Conservation (phyloP, 345 rosid genomes). For the Kandelia obovata region DNA sequence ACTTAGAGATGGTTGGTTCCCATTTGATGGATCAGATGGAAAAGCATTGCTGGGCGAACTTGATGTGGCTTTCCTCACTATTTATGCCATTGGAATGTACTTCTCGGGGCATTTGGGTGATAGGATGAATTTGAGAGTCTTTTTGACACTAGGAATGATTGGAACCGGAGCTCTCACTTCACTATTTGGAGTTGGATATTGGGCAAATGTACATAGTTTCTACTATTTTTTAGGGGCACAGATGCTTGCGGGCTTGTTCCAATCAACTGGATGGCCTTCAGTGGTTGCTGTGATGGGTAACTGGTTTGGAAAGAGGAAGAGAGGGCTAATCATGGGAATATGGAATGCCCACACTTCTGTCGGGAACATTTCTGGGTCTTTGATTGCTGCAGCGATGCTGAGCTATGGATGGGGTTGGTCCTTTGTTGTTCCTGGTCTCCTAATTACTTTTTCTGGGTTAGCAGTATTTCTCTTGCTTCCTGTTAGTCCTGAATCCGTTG, state of each 20-base stretch:
- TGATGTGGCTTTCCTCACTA: conserved; percentile 75
- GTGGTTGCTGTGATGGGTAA: conserved; percentile 93
- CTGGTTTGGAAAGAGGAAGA: conserved; percentile 88
- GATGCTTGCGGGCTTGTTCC: conserved; percentile 75
- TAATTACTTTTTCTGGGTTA: conserved; percentile 51
- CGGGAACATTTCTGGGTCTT: conserved; percentile 83
- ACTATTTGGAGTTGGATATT: conserved; percentile 74
- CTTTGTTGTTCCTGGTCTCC: conserved; percentile 74
- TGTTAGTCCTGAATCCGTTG: conserved; percentile 66
- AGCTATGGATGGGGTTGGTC: conserved; percentile 99
- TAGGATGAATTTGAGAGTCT: conserved; percentile 71
- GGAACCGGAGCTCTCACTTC: conserved; percentile 84
- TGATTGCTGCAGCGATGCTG: conserved; percentile 67
- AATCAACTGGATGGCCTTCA: conserved; percentile 98
- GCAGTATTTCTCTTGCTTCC: conserved; percentile 69
- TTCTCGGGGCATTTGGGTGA: conserved; percentile 93
- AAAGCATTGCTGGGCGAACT: conserved; percentile 77
- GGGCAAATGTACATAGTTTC: conserved; percentile 70
- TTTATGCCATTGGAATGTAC: conserved; percentile 83
- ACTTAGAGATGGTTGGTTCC: conserved; percentile 77
- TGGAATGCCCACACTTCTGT: conserved; percentile 98
- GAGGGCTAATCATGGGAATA: conserved; percentile 93
- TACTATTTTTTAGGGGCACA: conserved; percentile 68
- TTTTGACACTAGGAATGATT: conserved; percentile 78
- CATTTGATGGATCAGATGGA: conserved; percentile 69